These are phyloP conservation scores for Paramecium pentaurelia DNA, from an alignment of 73 alveolate species.

Conservation along the genomic window DNA sequence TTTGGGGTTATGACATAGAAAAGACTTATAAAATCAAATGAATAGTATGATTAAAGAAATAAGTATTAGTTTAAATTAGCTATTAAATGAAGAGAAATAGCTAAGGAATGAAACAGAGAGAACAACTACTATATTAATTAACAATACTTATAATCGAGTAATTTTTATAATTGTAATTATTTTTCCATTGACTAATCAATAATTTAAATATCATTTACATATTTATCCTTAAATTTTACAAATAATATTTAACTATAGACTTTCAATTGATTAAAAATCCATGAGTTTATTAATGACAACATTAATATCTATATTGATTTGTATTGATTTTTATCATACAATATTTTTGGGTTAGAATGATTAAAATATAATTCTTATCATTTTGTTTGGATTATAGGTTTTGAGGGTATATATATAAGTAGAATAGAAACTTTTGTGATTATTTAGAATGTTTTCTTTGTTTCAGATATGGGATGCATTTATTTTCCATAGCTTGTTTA, in stretches of 20 bases:
- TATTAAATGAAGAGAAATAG: constrained; percentile 53
- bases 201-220: background rate
- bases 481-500: background rate
- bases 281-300: background rate
- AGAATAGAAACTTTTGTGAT: background rate
- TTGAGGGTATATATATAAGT: background rate
- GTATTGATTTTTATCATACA: background rate
- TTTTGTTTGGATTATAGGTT: background rate
- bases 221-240: background rate
- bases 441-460: background rate
- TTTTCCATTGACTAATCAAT: background rate
- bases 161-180: background rate
- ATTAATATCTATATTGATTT: background rate
- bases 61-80: constrained; percentile 45
- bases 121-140: constrained; percentile 61
- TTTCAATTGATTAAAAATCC: background rate
- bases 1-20: no score
- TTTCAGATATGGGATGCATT: background rate
- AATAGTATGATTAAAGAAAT: constrained; percentile 65
- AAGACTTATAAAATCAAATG: no score
- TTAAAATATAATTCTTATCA: background rate
- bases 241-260: background rate
- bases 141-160: constrained; percentile 71
- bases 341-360: background rate
- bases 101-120: constrained; percentile 68